Conservation (phyloP, 306 rosid species). For the Pterocarpus macrocarpus region DNA sequence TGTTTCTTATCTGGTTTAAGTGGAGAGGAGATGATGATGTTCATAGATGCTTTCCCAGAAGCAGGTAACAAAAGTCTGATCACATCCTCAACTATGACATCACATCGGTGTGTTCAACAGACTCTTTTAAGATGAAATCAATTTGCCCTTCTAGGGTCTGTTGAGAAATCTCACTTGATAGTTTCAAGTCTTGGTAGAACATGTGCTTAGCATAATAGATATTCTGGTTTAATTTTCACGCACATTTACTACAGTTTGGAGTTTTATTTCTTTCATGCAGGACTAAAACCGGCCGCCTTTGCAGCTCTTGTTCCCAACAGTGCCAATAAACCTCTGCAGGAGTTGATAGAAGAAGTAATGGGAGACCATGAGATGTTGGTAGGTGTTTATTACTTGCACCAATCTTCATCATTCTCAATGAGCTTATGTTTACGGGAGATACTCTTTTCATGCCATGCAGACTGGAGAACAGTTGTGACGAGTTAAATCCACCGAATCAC, state of each 20-base stretch:
- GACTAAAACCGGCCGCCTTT: conserved; percentile 84
- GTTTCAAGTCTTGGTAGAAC: background rate
- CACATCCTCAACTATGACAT: conserved; percentile 9
- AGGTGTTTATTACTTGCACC: conserved; percentile 35
- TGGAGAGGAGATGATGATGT: conserved; percentile 98
- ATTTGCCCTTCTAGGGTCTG: background rate
- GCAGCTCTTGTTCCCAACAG: conserved; percentile 97
- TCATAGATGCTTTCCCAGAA: conserved; percentile 90
- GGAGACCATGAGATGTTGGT: conserved; percentile 92
- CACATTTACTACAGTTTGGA: background rate
- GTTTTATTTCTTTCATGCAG: conserved; percentile 52
- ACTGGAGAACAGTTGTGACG: conserved; percentile 54
- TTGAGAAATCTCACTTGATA: background rate
- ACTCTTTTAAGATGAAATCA: background rate
- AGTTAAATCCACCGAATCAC: background rate
- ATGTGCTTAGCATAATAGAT: background rate
- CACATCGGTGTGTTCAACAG: background rate
- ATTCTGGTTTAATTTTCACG: background rate
- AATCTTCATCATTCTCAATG: conserved; percentile 7
- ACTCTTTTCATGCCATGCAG: conserved; percentile 47
- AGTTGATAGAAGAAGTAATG: conserved; percentile 81
- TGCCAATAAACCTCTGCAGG: conserved; percentile 75
- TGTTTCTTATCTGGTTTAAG: conserved; percentile 93
- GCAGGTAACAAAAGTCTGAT: conserved; percentile 59
- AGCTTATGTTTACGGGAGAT: conserved; percentile 15